Percentiles rank a stretch among this genome's conserved stretches.
Evolutionary conservation across 176 grass and related monocot genomes (phyloP).

Genomic region (Saccharum spontaneum): DNA sequence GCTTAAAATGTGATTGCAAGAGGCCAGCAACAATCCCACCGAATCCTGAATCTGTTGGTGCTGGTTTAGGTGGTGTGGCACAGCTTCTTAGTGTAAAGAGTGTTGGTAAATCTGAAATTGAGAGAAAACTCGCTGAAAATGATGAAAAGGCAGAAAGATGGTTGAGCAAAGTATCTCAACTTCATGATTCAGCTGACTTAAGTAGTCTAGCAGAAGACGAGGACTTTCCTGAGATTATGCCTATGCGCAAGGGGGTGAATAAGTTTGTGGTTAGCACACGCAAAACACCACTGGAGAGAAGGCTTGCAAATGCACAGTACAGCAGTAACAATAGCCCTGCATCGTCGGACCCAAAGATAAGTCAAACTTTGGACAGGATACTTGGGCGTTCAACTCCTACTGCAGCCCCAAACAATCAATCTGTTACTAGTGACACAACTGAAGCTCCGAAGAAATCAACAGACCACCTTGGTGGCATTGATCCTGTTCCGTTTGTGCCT

Average conservation of each 20-base stretch:
- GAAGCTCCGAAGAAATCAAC: conserved; percentile 32
- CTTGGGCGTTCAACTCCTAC: conserved; percentile 54
- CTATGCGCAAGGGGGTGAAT: conserved; percentile 71
- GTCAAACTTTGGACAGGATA: conserved; percentile 87
- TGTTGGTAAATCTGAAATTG: conserved; percentile 58
- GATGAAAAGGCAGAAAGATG: conserved; percentile 79
- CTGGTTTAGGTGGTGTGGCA: conserved; percentile 49
- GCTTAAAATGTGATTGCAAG: conserved; percentile 85
- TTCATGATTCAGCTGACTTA: conserved; percentile 60
- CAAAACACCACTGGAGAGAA: conserved; percentile 68
- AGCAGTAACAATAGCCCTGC: conserved; percentile 25
- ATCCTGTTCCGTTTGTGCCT: conserved; percentile 75
- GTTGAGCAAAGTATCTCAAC: conserved; percentile 77
- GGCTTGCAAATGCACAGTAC: conserved; percentile 56
- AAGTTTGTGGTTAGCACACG: conserved; percentile 73
- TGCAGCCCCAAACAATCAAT: conserved; percentile 27
- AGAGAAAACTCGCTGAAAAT: conserved; percentile 60
- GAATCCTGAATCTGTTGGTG: conserved; percentile 26
- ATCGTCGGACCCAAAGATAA: conserved; percentile 55
- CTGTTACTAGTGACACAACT: conserved; percentile 17
- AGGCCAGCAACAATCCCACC: conserved; percentile 54
- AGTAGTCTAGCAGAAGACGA: conserved; percentile 59
- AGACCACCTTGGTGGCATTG: conserved; percentile 39
- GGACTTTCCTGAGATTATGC: conserved; percentile 85
- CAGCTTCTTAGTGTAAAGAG: conserved; percentile 62